Conservation (phyloP, 768 basidiomycete species). For the Galerina sulciceps region DNA sequence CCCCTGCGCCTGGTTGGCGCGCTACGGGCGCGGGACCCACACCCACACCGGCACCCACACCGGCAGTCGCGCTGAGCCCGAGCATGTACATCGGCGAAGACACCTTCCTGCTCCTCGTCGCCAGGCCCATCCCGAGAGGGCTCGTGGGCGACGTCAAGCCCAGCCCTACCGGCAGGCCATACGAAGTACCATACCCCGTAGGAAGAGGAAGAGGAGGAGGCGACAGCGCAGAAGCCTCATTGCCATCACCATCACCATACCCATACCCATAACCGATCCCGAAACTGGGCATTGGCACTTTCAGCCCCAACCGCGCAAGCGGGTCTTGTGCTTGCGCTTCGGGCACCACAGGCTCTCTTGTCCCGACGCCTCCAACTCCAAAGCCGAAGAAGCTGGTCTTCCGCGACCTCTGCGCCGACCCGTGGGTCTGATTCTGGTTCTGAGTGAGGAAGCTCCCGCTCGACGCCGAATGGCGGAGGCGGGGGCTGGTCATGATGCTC, state of each 20-base stretch:
- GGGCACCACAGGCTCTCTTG: conserved; percentile 3
- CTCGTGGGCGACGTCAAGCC: conserved; percentile 17
- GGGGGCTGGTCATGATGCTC: conserved; percentile 68
- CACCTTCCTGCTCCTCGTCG: conserved; percentile 48
- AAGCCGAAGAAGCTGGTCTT: conserved; percentile 22
- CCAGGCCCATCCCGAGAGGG: conserved; percentile 6
- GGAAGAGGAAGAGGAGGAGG: no score
- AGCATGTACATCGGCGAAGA: conserved; percentile 68
- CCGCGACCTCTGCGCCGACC: conserved; percentile 16
- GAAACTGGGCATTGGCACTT: conserved; percentile 63
- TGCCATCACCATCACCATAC: no score
- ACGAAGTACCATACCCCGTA: conserved; percentile 3
- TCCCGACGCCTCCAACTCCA: conserved; percentile 14
- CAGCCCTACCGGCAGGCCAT: not conserved
- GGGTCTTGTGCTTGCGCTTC: conserved; percentile 32
- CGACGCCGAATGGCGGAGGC: conserved; percentile 54
- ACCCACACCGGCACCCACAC: no score
- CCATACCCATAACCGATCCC: conserved; percentile 10
- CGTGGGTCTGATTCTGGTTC: conserved; percentile 17
- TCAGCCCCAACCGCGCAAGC: conserved; percentile 50
- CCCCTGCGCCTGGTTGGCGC: no score
- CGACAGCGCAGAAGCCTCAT: no score
- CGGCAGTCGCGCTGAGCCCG: conserved; percentile 45
- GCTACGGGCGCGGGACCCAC: no score
- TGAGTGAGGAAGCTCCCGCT: conserved; percentile 8